A percentile compares a stretch with the other conserved stretches of the same genome.
These are phyloP conservation scores for Neonectria ditissima DNA, from an alignment of 2,329 filamentous ascomycete species.

Conservation along the genomic window DNA sequence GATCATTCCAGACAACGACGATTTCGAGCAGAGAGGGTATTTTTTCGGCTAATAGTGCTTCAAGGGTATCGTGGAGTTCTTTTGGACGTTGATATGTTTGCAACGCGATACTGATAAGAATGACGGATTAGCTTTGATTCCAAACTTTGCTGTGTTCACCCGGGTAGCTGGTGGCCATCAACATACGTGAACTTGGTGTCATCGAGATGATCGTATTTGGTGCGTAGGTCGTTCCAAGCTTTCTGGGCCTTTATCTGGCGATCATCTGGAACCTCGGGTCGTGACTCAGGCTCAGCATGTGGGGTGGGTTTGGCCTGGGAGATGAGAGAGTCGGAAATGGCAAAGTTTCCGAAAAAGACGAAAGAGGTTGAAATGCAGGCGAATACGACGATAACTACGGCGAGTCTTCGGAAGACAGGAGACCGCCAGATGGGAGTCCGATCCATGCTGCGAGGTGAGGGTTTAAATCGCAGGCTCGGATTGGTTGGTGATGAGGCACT, in stretches of 20 bases:
- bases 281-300: not conserved
- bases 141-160: not conserved
- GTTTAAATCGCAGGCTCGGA: not conserved
- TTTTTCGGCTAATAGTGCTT: slow-evolving; percentile 37
- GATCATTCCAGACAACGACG: slow-evolving; percentile 53
- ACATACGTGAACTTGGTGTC: slow-evolving; percentile 2
- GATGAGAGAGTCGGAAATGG: not conserved
- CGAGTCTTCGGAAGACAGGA: not conserved
- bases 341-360: not conserved
- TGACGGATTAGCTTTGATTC: not conserved
- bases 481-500: not conserved
- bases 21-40: slow-evolving; percentile 52
- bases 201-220: not conserved
- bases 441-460: not conserved
- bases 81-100: slow-evolving; percentile 49
- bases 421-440: not conserved
- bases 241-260: not conserved
- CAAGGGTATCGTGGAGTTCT: slow-evolving; percentile 48
- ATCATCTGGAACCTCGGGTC: not conserved
- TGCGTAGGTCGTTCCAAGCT: not conserved
- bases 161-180: not conserved
- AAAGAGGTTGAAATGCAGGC: not conserved
- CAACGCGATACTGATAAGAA: slow-evolving; percentile 47
- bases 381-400: not conserved
- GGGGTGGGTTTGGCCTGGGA: not conserved